phyloP scores from a whole-genome alignment of 306 rosid species.

The Fragaria vesca region DNA sequence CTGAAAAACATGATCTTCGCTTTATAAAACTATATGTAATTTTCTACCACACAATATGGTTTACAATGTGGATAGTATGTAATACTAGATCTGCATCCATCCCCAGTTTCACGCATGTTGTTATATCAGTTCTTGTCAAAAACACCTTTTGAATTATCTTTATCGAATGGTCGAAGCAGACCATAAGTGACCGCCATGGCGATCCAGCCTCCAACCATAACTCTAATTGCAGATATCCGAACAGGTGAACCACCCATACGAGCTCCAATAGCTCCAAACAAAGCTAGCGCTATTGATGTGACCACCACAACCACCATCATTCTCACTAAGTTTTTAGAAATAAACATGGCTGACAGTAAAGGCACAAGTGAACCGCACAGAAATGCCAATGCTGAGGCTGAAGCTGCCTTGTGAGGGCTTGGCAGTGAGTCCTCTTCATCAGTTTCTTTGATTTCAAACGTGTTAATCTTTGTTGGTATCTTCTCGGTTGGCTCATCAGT shows the following conservation, averaged over 20 bases:
- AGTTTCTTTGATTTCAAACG: background rate
- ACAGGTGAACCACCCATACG: conserved; percentile 16
- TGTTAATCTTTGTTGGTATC: background rate
- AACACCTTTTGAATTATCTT: background rate
- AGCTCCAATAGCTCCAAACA: conserved; percentile 22
- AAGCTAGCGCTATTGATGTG: conserved; percentile 13
- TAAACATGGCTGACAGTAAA: conserved; percentile 5
- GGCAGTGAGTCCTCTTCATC: conserved; percentile 17
- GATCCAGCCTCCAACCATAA: conserved; percentile 30
- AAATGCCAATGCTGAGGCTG: conserved; percentile 29
- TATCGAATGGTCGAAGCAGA: conserved; percentile 12
- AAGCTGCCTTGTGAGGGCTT: conserved; percentile 24
- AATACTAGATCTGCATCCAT: background rate
- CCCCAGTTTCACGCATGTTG: background rate
- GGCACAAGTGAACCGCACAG: conserved; percentile 27
- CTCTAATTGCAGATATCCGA: conserved; percentile 18
- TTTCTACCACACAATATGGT: background rate
- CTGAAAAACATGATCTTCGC: background rate
- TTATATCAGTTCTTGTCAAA: background rate
- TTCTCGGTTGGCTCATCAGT: background rate
- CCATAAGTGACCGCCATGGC: conserved; percentile 22
- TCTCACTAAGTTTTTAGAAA: background rate
- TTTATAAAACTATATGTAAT: background rate
- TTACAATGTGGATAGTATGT: background rate
- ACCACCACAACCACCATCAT: conserved; percentile 11